These are phyloP conservation scores for Psidium guajava DNA, from an alignment of 345 rosid species.

Conservation along the genomic window DNA sequence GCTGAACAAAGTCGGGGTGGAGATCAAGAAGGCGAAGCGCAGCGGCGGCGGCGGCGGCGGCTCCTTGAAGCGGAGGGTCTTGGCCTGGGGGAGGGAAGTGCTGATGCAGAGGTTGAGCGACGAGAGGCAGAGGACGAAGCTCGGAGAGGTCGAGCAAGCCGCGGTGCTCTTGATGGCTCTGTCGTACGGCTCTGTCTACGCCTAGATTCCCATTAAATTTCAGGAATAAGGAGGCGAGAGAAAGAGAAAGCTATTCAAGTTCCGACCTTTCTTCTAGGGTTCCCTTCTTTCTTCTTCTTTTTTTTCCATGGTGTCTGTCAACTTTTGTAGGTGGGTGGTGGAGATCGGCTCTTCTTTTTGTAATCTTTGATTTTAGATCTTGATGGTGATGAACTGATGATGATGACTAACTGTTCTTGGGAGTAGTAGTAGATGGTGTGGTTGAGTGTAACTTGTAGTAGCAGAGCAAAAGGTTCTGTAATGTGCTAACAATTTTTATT, in stretches of 20 bases:
- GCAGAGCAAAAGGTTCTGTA: neutral
- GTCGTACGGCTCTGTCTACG: constrained; percentile 33
- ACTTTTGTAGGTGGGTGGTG: neutral
- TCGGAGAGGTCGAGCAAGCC: constrained; percentile 44
- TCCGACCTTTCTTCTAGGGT: neutral
- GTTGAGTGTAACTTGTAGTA: neutral
- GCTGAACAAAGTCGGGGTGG: constrained; percentile 7
- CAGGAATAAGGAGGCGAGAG: neutral
- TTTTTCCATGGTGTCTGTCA: neutral
- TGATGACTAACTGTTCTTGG: neutral
- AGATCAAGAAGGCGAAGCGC: constrained; percentile 15
- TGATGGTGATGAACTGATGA: neutral
- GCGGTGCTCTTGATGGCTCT: constrained; percentile 42
- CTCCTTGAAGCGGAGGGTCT: constrained; percentile 21
- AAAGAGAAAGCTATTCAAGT: neutral
- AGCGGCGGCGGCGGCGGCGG: neutral
- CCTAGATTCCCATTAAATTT: neutral
- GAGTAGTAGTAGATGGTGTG: neutral
- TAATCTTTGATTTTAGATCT: neutral
- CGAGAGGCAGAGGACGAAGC: constrained; percentile 18
- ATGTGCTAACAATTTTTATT: neutral
- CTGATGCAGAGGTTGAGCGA: constrained; percentile 17
- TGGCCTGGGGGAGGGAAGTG: constrained; percentile 25
- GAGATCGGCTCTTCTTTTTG: neutral
- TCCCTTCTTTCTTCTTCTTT: neutral